A percentile compares a stretch with the other conserved stretches of the same genome.
Evolutionary conservation across 192 early-diverging fungal species (phyloP).

Genomic region (Entomortierella beljakovae): DNA sequence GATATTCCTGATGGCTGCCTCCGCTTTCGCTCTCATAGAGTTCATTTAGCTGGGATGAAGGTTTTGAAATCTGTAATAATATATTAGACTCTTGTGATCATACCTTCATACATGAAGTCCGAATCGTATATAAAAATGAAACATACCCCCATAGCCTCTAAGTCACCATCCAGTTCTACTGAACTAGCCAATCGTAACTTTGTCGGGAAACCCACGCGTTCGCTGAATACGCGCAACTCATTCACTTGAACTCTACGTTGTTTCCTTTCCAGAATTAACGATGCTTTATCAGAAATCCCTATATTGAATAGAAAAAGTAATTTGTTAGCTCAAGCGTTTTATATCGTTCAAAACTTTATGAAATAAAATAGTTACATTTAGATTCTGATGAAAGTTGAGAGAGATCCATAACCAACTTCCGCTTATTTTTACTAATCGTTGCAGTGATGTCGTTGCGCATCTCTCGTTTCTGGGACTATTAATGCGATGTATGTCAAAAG

Average conservation of each 20-base stretch:
- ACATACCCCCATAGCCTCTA: slow-evolving; percentile 51
- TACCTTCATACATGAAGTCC: background rate
- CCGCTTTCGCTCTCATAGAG: background rate
- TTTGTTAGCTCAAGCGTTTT: too few species aligned
- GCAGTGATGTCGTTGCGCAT: slow-evolving; percentile 14
- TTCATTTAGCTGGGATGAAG: slow-evolving; percentile 5
- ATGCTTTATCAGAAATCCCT: slow-evolving; percentile 36
- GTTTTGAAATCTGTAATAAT: slow-evolving; percentile 1
- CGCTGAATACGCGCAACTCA: slow-evolving; percentile 57
- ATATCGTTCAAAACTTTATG: background rate
- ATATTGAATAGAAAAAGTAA: background rate
- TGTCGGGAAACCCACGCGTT: slow-evolving; percentile 57
- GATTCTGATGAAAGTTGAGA: background rate
- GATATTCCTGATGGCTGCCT: background rate
- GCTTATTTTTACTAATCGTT: slow-evolving; percentile 12
- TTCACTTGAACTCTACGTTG: slow-evolving; percentile 37
- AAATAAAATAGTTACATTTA: background rate
- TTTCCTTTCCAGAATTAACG: slow-evolving; percentile 51
- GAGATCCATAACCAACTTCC: slow-evolving; percentile 20
- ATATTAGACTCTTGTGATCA: background rate
- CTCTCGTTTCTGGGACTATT: slow-evolving; percentile 32
- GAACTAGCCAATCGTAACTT: slow-evolving; percentile 31
- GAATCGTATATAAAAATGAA: background rate
- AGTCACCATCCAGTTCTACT: slow-evolving; percentile 58
- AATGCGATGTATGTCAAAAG: background rate